These are phyloP conservation scores for Chlorella sp. DNA, from an alignment of 139 green algal species.

Conservation along the genomic window DNA sequence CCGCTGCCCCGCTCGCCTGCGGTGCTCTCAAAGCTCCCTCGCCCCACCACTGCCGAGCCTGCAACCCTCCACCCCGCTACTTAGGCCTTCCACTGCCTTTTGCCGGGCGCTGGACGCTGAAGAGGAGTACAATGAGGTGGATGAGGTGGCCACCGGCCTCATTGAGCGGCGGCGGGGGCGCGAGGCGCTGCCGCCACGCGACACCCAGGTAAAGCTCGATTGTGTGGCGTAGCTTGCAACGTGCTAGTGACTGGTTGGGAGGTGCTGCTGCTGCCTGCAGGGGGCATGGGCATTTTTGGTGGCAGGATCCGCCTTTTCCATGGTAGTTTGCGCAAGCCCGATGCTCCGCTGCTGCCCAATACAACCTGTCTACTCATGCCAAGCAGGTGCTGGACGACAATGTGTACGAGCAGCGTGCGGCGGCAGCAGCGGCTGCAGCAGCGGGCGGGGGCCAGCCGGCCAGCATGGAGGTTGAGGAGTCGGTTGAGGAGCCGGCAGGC, in stretches of 20 bases:
- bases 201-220: neutral
- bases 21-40: too few species aligned
- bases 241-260: neutral
- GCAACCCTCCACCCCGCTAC: too few species aligned
- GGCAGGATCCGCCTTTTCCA: neutral
- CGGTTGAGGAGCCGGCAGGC: neutral
- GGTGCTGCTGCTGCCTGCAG: neutral
- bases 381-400: constrained; percentile 37
- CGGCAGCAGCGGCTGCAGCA: neutral
- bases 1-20: neutral
- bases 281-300: too few species aligned
- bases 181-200: constrained; percentile 12
- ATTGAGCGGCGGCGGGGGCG: neutral
- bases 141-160: constrained; percentile 28
- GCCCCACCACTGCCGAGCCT: too few species aligned
- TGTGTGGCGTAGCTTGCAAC: neutral
- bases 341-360: neutral
- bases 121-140: constrained; percentile 37
- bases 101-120: constrained; percentile 53
- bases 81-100: constrained; percentile 35
- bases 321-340: neutral
- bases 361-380: neutral
- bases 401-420: constrained; percentile 17
- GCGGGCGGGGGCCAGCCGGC: neutral
- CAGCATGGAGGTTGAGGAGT: constrained; percentile 26